phyloP scores from a whole-genome alignment of 2,329 filamentous ascomycete species.

The Neopestalotiopsis sp. region DNA sequence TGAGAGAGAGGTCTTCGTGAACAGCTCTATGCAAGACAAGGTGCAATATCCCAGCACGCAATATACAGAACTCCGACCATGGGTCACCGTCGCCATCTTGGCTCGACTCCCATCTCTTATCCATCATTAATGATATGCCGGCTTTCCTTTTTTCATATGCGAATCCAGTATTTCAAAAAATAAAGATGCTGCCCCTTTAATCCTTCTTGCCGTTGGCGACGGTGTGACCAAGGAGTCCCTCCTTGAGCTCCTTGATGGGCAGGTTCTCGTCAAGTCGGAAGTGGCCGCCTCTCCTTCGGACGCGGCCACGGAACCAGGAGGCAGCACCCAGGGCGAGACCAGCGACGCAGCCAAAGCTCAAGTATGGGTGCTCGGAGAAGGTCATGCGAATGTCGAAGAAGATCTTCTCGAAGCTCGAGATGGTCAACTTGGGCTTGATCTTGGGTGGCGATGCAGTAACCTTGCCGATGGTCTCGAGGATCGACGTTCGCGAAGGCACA shows the following conservation, averaged over 20 bases:
- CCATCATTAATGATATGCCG: constrained; percentile 15
- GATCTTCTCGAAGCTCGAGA: constrained; percentile 72
- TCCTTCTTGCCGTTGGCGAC: constrained; percentile 56
- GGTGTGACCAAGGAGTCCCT: constrained; percentile 65
- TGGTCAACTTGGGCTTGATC: constrained; percentile 80
- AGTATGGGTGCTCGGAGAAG: constrained; percentile 64
- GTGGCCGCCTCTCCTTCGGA: constrained; percentile 61
- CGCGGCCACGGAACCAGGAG: constrained; percentile 60
- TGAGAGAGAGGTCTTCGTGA: neutral
- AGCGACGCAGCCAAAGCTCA: constrained; percentile 62
- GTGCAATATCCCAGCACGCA: constrained; percentile 13
- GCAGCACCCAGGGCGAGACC: constrained; percentile 59
- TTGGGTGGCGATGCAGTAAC: constrained; percentile 71
- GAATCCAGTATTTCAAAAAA: constrained; percentile 6
- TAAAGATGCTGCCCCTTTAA: constrained; percentile 31
- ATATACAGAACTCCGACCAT: constrained; percentile 18
- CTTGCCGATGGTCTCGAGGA: constrained; percentile 83
- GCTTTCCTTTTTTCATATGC: constrained; percentile 15
- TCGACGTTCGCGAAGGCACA: constrained; percentile 85
- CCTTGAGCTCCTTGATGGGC: constrained; percentile 61
- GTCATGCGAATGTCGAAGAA: constrained; percentile 69
- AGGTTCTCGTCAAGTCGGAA: constrained; percentile 67
- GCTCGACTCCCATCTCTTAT: constrained; percentile 11
- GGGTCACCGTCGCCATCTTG: neutral
- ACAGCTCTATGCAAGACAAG: constrained; percentile 15